Evolutionary conservation across 1,139 yeast species (phyloP), one percentile per base, ranked within the genome.

Genomic region (Suhomyces wounanorum): DNA sequence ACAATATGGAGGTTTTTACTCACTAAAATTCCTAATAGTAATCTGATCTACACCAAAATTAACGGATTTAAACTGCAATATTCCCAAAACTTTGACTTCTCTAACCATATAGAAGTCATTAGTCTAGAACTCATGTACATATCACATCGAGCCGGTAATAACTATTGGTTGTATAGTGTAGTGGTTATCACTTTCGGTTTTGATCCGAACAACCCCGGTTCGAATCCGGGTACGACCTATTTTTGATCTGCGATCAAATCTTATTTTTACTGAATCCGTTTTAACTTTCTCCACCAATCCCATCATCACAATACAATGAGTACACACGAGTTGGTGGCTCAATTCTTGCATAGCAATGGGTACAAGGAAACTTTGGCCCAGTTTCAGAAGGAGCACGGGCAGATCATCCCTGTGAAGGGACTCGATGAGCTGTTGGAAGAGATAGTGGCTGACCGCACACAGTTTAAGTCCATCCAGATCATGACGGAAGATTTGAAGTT

Each of bases 161-260:
- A 13, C 13, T 40, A 14, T 17, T 16, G 78, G 78, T 73, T 72
- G 73, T 68, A 69, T 74, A 73, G 78, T 73, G 79, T 74, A 74
- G 79, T 70, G 78, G 79, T 73, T 72, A 73, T 73, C 78, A 73
- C 78, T 60, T 66, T 69, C 67, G 78, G 78, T 73, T 73, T 67
- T 73, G 78, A 72, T 84, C 89, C 91, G 84, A 74, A 79, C 83
- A 83, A 87, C 92, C 90, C 90, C 91, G 86, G 92, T 86, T 86
- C 92, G 92, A 86, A 84, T 84, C 92, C 90, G 91, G 91, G 90
- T 83, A 83, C 84, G 90, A 85, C 90, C 91, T 85, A 61, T 62
- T 77, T 75, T 73, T 69, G 60, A 53, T 31, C 8, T 57, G 59
- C 16, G 31, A 30, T 31, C 45, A 9, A 2, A 36, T 16, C 26